Evolutionary conservation across 495 filamentous ascomycete species (phyloP).

Genomic region (Delitschia confertaspora): DNA sequence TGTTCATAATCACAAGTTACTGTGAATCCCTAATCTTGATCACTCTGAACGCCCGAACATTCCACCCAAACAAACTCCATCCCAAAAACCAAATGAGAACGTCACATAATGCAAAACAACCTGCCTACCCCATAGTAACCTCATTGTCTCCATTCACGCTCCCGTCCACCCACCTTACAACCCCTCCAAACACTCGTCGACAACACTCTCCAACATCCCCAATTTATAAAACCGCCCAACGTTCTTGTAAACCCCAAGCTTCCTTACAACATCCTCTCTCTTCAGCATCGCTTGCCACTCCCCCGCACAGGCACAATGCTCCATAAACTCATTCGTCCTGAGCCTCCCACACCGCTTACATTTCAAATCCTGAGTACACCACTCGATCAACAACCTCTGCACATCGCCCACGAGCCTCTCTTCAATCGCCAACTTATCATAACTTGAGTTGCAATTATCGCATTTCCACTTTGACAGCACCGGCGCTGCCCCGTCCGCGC

Average conservation of each 20-base stretch:
- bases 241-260: conserved; percentile 57
- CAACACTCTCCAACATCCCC: conserved; percentile 67
- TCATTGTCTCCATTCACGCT: background rate
- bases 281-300: conserved; percentile 66
- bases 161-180: conserved; percentile 8
- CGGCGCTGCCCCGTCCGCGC: conserved; percentile 12
- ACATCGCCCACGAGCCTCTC: conserved; percentile 72
- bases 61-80: no score
- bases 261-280: conserved; percentile 56
- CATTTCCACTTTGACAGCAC: conserved; percentile 63
- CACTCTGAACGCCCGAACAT: no score
- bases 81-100: no score
- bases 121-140: background rate
- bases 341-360: conserved; percentile 59
- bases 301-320: conserved; percentile 90
- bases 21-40: no score
- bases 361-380: conserved; percentile 84
- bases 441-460: conserved; percentile 64
- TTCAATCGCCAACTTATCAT: conserved; percentile 68
- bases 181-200: conserved; percentile 41
- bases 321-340: conserved; percentile 86
- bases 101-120: no score
- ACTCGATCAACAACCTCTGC: conserved; percentile 63
- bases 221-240: conserved; percentile 73
- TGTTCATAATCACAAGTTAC: no score